Evolutionary conservation across 331 rosid species (phyloP).

Genomic region (Spiraea crenata): DNA sequence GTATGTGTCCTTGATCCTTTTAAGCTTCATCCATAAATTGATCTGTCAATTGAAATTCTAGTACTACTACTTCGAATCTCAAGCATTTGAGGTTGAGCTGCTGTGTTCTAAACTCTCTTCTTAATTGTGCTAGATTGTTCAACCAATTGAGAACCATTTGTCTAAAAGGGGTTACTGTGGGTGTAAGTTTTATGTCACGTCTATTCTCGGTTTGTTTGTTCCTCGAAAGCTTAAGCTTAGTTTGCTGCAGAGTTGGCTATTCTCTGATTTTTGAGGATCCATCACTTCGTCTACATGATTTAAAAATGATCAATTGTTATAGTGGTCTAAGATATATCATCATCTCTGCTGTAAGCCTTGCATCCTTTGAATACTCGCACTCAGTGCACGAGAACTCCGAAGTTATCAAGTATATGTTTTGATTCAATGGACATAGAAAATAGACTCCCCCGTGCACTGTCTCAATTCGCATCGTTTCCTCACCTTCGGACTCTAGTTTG

Average conservation of each 20-base stretch:
- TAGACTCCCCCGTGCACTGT: not conserved
- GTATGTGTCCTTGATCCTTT: too few relatives aligned
- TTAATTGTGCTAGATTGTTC: not conserved
- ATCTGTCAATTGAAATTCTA: too few relatives aligned
- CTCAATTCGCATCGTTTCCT: not conserved
- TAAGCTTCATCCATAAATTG: too few relatives aligned
- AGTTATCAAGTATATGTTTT: not conserved
- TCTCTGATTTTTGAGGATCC: not conserved
- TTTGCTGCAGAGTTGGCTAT: not conserved
- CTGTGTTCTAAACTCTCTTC: not conserved
- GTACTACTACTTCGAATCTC: not conserved
- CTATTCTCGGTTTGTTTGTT: not conserved
- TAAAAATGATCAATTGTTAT: not conserved
- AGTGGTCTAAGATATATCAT: not conserved
- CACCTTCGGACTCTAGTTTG: not conserved
- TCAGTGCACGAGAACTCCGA: not conserved
- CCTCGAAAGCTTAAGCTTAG: not conserved
- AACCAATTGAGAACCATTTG: not conserved
- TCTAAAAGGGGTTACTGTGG: not conserved
- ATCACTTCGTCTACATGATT: not conserved
- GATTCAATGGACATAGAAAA: not conserved
- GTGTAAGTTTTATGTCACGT: not conserved
- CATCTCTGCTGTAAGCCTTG: not conserved
- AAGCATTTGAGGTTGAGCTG: not conserved
- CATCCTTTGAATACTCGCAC: not conserved